Evolutionary conservation across 108 stramenopile species (phyloP), one percentile per base, ranked within the genome.

Genomic region (Schizochytrium sp.): DNA sequence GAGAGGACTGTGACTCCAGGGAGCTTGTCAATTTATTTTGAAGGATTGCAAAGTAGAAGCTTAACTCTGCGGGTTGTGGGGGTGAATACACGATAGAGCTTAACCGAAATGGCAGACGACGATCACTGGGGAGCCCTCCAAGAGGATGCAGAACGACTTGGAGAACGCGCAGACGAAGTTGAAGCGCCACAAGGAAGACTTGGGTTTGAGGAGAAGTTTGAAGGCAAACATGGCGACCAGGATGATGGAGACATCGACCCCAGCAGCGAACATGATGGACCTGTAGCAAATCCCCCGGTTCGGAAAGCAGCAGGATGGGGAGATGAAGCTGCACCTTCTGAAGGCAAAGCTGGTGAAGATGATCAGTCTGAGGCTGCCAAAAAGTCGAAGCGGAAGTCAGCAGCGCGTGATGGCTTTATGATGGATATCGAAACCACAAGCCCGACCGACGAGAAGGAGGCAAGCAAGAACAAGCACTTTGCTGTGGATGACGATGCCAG

Each of bases 291-390:
- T n/a, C 76, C 47, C 45, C 76, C 50, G 10, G 76, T 55, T 5
- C 76, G 76, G n/a, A 83, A 83, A 53, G 8, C 76, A 10, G 76
- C 76, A n/a, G 76, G 76, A 47, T 83, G 76, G 76, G 76, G 76
- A 47, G 76, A 17, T 19, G 76, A 55, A 40, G 59, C 17, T 60
- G 59, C 17, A 17, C 19, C 19, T n/a, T 17, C 17, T 60, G 76
- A 83, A 46, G 53, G 28, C 0, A 40, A 2, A 42, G 41, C n/a
- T 12, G 5, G 38, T 72, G 72, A 28, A 41, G 72, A 72, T 15
- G 42, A 44, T 0, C 28, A 72, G 0, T 41, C 47, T 38, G 76
- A 83, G 28, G 28, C 40, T 53, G 15, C 50, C 76, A 83, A 83
- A 3, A 83, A 69, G 64, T 69, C 76, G 8, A 83, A 83, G 76